A percentile compares a stretch with the other conserved stretches of the same genome.
These are phyloP conservation scores for Trypanosoma lewisi DNA, from an alignment of 208 protist species.

Conservation along the genomic window DNA sequence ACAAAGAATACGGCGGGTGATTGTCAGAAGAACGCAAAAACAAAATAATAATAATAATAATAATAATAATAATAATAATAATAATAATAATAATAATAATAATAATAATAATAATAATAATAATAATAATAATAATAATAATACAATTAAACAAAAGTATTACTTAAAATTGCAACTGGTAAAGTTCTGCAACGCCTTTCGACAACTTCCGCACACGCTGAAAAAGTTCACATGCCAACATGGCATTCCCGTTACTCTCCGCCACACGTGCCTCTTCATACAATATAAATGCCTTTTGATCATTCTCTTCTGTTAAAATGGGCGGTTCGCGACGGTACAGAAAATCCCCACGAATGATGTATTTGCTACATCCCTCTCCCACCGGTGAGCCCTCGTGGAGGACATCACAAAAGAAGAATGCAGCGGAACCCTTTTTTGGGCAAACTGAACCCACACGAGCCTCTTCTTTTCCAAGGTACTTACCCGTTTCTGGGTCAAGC, in stretches of 20 bases:
- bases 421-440: constrained; percentile 68
- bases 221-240: constrained; percentile 71
- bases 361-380: constrained; percentile 56
- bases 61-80: constrained; percentile 12
- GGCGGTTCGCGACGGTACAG: constrained; percentile 73
- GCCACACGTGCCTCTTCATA: constrained; percentile 74
- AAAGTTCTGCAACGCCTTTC: constrained; percentile 70
- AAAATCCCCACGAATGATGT: constrained; percentile 85
- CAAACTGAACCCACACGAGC: constrained; percentile 54
- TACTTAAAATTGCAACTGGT: constrained; percentile 54
- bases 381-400: constrained; percentile 86
- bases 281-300: constrained; percentile 64
- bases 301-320: constrained; percentile 60
- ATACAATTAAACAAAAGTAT: not conserved
- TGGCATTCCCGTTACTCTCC: constrained; percentile 71
- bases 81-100: constrained; percentile 1
- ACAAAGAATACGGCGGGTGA: no score
- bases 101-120: constrained; percentile 8
- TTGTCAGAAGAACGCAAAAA: no score
- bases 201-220: constrained; percentile 70
- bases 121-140: not conserved
- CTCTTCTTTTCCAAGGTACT: constrained; percentile 43
- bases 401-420: constrained; percentile 86
- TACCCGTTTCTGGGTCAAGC: constrained; percentile 43
- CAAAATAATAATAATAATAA: no score